Base-by-base conservation (phyloP, 2,329 filamentous ascomycete species). In the Fusarium sp. region DNA sequence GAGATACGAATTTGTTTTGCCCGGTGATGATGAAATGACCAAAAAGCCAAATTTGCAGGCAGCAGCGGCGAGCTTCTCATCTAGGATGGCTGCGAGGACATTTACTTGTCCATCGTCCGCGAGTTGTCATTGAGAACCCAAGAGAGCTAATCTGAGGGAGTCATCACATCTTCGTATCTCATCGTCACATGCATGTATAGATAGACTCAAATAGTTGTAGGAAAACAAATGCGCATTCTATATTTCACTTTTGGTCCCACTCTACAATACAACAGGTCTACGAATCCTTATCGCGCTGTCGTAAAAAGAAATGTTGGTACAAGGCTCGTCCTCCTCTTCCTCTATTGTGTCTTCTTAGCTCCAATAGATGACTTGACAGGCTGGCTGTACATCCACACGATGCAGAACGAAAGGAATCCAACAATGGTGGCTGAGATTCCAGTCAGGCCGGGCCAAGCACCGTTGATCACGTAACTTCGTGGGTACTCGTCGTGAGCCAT, bases 401-500 rank as follows among this genome's bases (percentile, higher is more conserved):
- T 88, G 53, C 94, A 92, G 81, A 99, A 98, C 1, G 84, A 88
- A 67, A 98, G 70, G 87, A 94, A 99, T 10, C 94, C 96, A 13
- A 84, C 85, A 57, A 97, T 88, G 4, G 97, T 97, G 49, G 91
- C 91, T 78, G 88, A 92, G 64, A 98, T 92, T 63, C 96, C 95
- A 1, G 91, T 87, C 77, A 99, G 93, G 93, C 95, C 98, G 13
- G 95, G 93, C 93, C 93, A 98, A 5, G 94, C 95, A 41, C 91
- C 94, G 66, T 88, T 93, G 78, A 99, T 99, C 77, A 87, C 89
- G 84, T 90, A 98, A 80, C 93, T 97, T 75, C 96, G 88, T 31
- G 94, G 93, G 88, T 92, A 99, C 84, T 99, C 96, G 79, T 99
- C 91, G 84, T 99, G 96, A 10, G 96, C 96, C 82, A 97, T 96